A percentile compares a stretch with the other conserved stretches of the same genome.
Evolutionary conservation across 345 rosid genomes (phyloP).

Genomic region (Boechera divaricarpa): DNA sequence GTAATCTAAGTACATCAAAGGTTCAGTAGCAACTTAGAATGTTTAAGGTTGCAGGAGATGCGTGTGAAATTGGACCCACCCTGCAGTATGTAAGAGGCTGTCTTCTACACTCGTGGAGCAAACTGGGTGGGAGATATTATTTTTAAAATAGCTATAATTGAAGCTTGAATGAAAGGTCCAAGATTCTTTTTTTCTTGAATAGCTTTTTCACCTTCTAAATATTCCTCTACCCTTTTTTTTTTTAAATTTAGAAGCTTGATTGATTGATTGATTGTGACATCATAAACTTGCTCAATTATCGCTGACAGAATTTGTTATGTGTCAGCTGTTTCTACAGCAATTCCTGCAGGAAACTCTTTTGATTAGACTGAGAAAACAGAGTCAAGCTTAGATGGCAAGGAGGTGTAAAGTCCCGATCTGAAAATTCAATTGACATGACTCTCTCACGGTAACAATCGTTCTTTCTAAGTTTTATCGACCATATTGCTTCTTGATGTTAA

Average conservation of each 20-base stretch:
- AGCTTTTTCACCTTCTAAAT: conserved; percentile 31
- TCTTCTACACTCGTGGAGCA: conserved; percentile 43
- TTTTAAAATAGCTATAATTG: conserved; percentile 31
- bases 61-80: conserved; percentile 35
- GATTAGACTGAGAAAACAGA: conserved; percentile 42
- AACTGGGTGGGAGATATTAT: conserved; percentile 21
- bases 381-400: conserved; percentile 40
- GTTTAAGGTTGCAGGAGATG: conserved; percentile 48
- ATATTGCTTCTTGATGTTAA: conserved; percentile 14
- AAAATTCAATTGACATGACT: conserved; percentile 10
- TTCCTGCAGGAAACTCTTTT: conserved; percentile 42
- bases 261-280: conserved; percentile 49
- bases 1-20: conserved; percentile 14
- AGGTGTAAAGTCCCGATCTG: conserved; percentile 19
- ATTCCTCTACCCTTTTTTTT: background rate
- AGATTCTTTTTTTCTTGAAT: conserved; percentile 45
- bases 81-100: conserved; percentile 36
- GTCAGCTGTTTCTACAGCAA: conserved; percentile 43
- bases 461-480: background rate
- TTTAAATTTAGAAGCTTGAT: conserved; percentile 26
- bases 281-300: conserved; percentile 48
- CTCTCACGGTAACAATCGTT: conserved; percentile 29
- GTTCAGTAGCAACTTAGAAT: conserved; percentile 26
- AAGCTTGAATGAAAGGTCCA: conserved; percentile 29
- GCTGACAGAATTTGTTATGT: conserved; percentile 50